Evolutionary conservation across 768 basidiomycete species (phyloP).

Genomic region (Tulasnella sp.): DNA sequence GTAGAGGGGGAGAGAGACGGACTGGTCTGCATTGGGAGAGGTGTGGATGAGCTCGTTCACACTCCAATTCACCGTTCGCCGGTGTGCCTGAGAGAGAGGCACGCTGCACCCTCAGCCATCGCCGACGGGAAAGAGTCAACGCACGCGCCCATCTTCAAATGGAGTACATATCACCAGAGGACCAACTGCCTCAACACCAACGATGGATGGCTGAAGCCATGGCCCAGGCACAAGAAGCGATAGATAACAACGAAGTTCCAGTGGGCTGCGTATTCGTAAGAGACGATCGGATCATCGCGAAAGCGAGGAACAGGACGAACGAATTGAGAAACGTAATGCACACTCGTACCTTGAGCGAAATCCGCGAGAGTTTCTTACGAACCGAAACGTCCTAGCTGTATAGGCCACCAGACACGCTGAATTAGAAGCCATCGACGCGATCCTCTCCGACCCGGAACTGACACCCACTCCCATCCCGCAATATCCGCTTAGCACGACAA

Average conservation of each 20-base stretch:
- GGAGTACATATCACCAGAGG: constrained; percentile 35
- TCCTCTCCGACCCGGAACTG: constrained; percentile 52
- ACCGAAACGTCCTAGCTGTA: background rate
- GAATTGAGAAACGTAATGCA: constrained; percentile 77
- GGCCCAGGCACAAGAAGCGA: constrained; percentile 78
- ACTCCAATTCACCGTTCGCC: background rate
- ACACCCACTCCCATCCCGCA: constrained; percentile 35
- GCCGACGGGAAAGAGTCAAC: background rate
- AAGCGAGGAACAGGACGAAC: constrained; percentile 90
- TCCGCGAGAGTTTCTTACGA: background rate
- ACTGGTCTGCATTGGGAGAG: background rate
- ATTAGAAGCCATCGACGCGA: constrained; percentile 89
- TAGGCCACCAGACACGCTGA: constrained; percentile 97
- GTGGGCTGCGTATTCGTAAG: constrained; percentile 95
- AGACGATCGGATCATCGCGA: constrained; percentile 68
- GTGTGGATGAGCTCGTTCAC: background rate
- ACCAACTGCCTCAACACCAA: constrained; percentile 40
- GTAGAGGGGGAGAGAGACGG: background rate
- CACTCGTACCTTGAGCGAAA: background rate
- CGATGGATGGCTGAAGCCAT: constrained; percentile 82
- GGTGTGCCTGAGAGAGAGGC: background rate
- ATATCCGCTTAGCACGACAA: constrained; percentile 72
- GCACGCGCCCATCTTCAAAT: background rate
- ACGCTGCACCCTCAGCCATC: background rate
- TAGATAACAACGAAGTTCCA: constrained; percentile 82